Evolutionary conservation across 1,284 basidiomycete species (phyloP), one percentile per base, ranked within the genome.

Genomic region (Irpex lacteus): DNA sequence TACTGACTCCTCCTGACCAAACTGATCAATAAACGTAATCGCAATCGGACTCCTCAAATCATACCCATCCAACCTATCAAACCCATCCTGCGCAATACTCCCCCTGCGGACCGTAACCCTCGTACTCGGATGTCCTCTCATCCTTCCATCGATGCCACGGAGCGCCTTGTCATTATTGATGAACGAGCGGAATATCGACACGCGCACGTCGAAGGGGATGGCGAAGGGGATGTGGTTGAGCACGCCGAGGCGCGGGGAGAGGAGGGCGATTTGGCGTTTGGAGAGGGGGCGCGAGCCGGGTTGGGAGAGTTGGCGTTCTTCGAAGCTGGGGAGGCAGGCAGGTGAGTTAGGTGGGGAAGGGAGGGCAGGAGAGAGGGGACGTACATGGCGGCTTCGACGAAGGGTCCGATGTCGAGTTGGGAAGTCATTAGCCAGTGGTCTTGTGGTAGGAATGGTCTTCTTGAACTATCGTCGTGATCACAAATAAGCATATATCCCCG

Each of bases 171-270:
- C 91, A 65, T 84, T 87, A 68, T 80, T 72, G 58, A 98, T 85
- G 72, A 97, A 98, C 62, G 87, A 81, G 34, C 94, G 84, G 77
- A 98, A 98, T 56, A 98, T 95, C 54, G 89, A 84, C 5, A 98
- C 92, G 19, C 97, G 89, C 0, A 90, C 87, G 65, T 93, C 90
- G 76, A 99, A 99, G 0, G 96, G 97, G 64, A 99, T 93, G 11
- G 95, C 89, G 79, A 99, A 98, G 0, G 97, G 98, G 60, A 98
- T 93, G 75, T 98, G 96, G 80, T 98, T 95, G 60, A 99, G 85
- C 34, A 98, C 85, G 3, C 94, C 94, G 1, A 98, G 84, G 3
- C 95, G 88, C 0, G 96, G 97, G 5, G 92, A 92, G 57, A 91
- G 72, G 63, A 89, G 84, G 0, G 92, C 88, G 54, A 93, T 75